Base-by-base conservation (phyloP, 805 yeast genomes). In the Candida methanosorbosa region DNA sequence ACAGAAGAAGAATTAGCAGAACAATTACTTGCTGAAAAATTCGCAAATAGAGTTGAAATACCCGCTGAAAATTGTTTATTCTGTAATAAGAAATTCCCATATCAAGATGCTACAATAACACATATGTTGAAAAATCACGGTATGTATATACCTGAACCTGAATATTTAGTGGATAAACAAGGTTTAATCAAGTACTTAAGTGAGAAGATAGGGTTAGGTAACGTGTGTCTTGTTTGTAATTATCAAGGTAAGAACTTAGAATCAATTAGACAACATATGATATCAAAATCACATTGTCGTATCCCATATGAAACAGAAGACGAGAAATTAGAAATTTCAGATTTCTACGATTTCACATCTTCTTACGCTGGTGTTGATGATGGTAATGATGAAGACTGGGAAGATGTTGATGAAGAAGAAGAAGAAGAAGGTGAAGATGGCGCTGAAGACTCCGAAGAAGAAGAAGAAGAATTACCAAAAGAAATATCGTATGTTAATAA, bases 261-360 rank as follows among this genome's bases (percentile, higher is more conserved):
- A 49, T 82, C 95, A 40, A 87, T 84, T 9, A 78, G 95, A 45
- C 92, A 85, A 29, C 99, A 92, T 57, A 80, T 86, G 82, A 48
- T 67, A 4, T 70, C 81, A 8, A 92, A 92, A 57, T 76, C 86
- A 38, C 99, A 92, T 57, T 81, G 90, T 63, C 73, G 76, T 50
- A 70, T 92, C 40, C 97, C 97, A 1, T 92, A 82, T 57, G 97
- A 92, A 48, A 59, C 75, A 0, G 80, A 75, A 35, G 80, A 79
- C 38, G 94, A 92, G 49, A 77, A 78, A 50, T 69, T 77, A 32
- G 81, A 79, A 49, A 68, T 90, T 29, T 72, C 87, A 0, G 80
- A 76, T 27, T 92, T 81, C 51, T 92, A 92, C 53, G 96, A 90
- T 53, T 88, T 85, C 59, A 64, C 79, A 3, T 68, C 84, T 1